phyloP scores from a whole-genome alignment of 2,329 filamentous ascomycete genomes.

The Colletotrichum sp. region DNA sequence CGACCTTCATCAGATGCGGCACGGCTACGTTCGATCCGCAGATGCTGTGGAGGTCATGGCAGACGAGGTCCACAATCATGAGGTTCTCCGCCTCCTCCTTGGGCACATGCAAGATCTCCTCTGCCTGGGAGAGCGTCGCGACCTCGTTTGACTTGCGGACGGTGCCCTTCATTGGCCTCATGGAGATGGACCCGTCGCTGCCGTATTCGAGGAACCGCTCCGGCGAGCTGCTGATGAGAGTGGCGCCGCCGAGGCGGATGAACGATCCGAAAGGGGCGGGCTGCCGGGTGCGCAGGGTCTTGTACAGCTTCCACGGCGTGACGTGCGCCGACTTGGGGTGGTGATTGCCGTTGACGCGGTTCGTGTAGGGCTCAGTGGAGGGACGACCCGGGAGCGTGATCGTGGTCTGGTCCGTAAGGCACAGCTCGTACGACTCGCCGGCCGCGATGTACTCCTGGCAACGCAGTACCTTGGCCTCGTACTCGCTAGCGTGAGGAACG shows the following conservation, averaged over 20 bases:
- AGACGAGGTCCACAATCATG: constrained; percentile 97
- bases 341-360: constrained; percentile 14
- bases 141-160: constrained; percentile 76
- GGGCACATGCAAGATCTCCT: constrained; percentile 73
- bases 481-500: constrained; percentile 52
- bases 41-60: constrained; percentile 89
- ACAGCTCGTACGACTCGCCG: constrained; percentile 86
- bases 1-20: constrained; percentile 80
- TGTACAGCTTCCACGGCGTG: constrained; percentile 74
- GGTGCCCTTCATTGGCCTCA: constrained; percentile 96
- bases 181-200: constrained; percentile 66
- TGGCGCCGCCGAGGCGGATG: constrained; percentile 70
- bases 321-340: constrained; percentile 23
- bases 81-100: constrained; percentile 97
- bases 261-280: constrained; percentile 88
- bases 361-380: background rate
- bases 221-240: constrained; percentile 82
- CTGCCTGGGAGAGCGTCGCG: constrained; percentile 74
- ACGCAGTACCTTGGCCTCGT: constrained; percentile 68
- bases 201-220: constrained; percentile 80
- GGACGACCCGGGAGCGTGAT: constrained; percentile 49
- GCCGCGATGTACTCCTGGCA: constrained; percentile 77
- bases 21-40: constrained; percentile 78
- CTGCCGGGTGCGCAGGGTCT: constrained; percentile 71
- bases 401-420: constrained; percentile 77